Evolutionary conservation across 2,329 filamentous ascomycete species (phyloP), one percentile per base, ranked within the genome.

Genomic region (Stemphylium lycopersici): DNA sequence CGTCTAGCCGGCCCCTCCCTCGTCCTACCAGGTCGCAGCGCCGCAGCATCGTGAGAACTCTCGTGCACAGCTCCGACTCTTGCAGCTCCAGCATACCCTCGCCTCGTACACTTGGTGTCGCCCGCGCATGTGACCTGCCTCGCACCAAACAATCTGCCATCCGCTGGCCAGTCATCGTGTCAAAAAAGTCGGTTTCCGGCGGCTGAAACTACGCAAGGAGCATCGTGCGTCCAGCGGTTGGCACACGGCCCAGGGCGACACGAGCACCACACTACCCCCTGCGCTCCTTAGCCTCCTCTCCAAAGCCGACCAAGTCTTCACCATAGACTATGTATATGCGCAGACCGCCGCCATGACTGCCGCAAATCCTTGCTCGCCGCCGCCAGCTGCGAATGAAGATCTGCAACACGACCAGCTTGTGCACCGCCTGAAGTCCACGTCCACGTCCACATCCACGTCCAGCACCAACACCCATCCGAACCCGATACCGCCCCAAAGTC

Each of bases 201-300:
- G 55, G 61, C 70, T 73, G 71, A 73, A 73, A 73, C 70, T 55
- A 61, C 62, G 61, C 69, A 71, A 58, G 69, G 70, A 61, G 64
- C 69, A 50, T 58, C 55, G 59, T 65, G 66, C 66, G 68, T 62
- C 59, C 57, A 56, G 52, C 55, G 48, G 52, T 55, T 63, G 58
- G 55, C 24, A 63, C 64, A 63, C 59, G 55, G 52, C 48, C 55
- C 57, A 54, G 42, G 56, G 50, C 59, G 51, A 59, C 62, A 52
- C 56, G 54, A 59, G 52, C 63, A 57, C 63, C 48, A 37, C 32
- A 51, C 49, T 53, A 55, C 46, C 58, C 58, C 61, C 56, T 61
- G 54, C 55, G 41, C 47, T 50, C n/a, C 34, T 34, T 54, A 38
- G 52, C n/a, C 42, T 58, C 55, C 51, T 59, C 57, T 55, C 55